Conservation (phyloP, 305 asterid genomes). For the Solanum hybrid region DNA sequence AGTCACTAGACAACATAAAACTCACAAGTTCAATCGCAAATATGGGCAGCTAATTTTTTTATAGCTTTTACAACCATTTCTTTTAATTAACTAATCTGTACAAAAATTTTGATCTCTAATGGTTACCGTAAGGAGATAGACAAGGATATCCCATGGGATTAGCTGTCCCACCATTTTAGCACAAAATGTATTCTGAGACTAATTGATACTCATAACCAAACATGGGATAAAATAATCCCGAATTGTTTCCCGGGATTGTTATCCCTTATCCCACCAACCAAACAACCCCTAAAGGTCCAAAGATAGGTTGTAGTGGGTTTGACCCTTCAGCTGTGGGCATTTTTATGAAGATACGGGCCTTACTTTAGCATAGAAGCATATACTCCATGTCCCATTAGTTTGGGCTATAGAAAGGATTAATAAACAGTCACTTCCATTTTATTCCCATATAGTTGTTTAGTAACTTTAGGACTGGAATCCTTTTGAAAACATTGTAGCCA, state of each 20-base stretch:
- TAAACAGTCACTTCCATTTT: not conserved
- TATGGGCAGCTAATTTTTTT: not conserved
- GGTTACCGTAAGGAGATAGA: not conserved
- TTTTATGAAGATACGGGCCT: not conserved
- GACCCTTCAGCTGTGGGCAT: not conserved
- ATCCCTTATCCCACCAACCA: not conserved
- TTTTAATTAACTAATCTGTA: not conserved
- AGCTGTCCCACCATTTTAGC: not conserved
- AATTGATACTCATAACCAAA: not conserved
- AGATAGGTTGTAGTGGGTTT: not conserved
- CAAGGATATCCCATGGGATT: not conserved
- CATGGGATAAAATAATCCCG: not conserved
- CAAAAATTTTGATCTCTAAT: not conserved
- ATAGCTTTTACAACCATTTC: not conserved
- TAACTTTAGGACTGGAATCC: not conserved
- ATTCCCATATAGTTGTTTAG: not conserved
- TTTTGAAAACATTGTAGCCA: not conserved
- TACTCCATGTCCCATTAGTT: not conserved
- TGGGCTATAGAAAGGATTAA: not conserved
- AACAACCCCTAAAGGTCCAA: not conserved
- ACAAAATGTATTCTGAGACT: not conserved
- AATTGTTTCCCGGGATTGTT: not conserved
- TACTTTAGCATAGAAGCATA: not conserved
- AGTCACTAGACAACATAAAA: not conserved
- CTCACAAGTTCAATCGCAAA: not conserved